phyloP scores from a whole-genome alignment of 1,139 yeast genomes.

The Candida sp. region DNA sequence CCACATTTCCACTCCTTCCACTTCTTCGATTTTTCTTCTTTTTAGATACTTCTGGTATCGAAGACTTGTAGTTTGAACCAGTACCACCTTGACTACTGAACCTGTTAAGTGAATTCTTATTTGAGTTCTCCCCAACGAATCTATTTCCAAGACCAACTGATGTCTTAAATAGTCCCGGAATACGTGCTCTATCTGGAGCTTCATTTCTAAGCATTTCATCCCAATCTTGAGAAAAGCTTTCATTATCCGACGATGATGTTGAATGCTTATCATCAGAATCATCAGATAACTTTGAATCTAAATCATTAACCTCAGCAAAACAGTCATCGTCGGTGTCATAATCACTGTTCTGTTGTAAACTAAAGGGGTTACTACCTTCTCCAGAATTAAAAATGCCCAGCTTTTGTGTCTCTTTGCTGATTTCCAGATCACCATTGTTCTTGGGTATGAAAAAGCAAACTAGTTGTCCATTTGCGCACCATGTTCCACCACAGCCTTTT shows the following conservation, averaged over 20 bases:
- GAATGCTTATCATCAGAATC: constrained; percentile 1
- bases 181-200: constrained; percentile 38
- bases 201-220: constrained; percentile 47
- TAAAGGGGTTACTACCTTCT: constrained; percentile 34
- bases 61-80: constrained; percentile 26
- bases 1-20: constrained; percentile 44
- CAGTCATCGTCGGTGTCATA: constrained; percentile 14
- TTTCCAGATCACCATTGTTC: constrained; percentile 28
- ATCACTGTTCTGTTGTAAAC: constrained; percentile 14
- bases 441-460: constrained; percentile 81
- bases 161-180: constrained; percentile 43
- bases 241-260: constrained; percentile 33
- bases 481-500: constrained; percentile 88
- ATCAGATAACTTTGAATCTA: constrained; percentile 4
- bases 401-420: constrained; percentile 23
- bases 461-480: constrained; percentile 77
- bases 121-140: constrained; percentile 15
- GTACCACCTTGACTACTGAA: constrained; percentile 26
- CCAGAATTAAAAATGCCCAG: constrained; percentile 37
- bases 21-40: constrained; percentile 14
- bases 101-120: constrained; percentile 17
- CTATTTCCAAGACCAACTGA: constrained; percentile 39
- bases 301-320: constrained; percentile 7
- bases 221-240: constrained; percentile 50
- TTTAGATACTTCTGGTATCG: constrained; percentile 13